Evolutionary conservation across 345 rosid genomes (phyloP).

Genomic region (Limnanthes douglasii): DNA sequence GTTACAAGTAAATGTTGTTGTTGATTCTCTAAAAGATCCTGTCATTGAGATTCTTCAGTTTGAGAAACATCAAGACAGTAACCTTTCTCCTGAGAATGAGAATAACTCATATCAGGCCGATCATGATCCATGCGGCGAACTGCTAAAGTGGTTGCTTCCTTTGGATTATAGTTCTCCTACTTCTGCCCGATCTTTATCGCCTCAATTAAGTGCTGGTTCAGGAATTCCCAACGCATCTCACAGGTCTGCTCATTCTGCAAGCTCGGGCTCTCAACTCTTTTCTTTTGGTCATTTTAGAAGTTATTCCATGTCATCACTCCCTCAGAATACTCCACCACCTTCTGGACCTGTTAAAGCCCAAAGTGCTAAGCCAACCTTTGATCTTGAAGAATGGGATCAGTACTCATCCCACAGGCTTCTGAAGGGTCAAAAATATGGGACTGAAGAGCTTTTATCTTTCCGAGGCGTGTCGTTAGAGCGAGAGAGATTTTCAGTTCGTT

Average conservation of each 20-base stretch:
- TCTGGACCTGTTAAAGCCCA: slow-evolving; percentile 40
- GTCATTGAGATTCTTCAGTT: slow-evolving; percentile 92
- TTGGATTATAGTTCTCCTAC: slow-evolving; percentile 57
- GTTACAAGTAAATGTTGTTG: slow-evolving; percentile 74
- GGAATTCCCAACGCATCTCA: slow-evolving; percentile 36
- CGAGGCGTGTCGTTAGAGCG: slow-evolving; percentile 77
- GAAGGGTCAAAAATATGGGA: slow-evolving; percentile 27
- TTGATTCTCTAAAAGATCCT: slow-evolving; percentile 60
- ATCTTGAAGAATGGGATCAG: slow-evolving; percentile 65
- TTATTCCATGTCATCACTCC: slow-evolving; percentile 94
- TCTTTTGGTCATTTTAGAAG: slow-evolving; percentile 84
- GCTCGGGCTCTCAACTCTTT: slow-evolving; percentile 78
- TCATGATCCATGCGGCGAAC: slow-evolving; percentile 58
- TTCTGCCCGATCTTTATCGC: slow-evolving; percentile 36
- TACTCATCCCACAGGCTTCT: slow-evolving; percentile 33
- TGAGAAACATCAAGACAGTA: slow-evolving; percentile 54
- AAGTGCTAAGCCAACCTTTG: slow-evolving; percentile 66
- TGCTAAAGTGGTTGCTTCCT: slow-evolving; percentile 92
- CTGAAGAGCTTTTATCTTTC: slow-evolving; percentile 66
- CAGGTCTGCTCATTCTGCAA: slow-evolving; percentile 35
- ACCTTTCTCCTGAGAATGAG: slow-evolving; percentile 15
- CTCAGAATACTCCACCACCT: slow-evolving; percentile 54
- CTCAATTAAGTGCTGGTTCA: slow-evolving; percentile 35
- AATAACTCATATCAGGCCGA: slow-evolving; percentile 18
- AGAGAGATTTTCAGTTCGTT: slow-evolving; percentile 82